Evolutionary conservation across 345 rosid genomes (phyloP).

Genomic region (Eucalyptus brandiana): DNA sequence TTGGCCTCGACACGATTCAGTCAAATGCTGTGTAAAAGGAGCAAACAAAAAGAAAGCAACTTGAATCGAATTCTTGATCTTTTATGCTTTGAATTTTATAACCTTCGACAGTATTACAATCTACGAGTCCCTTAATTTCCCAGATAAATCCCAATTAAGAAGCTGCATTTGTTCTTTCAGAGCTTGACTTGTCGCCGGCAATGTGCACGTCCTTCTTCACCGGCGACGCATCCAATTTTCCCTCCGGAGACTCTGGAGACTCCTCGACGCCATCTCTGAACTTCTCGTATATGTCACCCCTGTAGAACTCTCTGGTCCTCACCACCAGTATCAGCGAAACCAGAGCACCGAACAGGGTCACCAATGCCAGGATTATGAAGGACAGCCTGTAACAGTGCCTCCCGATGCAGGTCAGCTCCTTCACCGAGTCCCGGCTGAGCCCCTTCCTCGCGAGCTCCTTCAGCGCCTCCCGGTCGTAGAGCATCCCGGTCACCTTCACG

Average conservation of each 20-base stretch:
- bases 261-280: constrained; percentile 32
- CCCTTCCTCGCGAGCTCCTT: constrained; percentile 42
- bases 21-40: background rate
- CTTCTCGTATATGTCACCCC: constrained; percentile 72
- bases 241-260: background rate
- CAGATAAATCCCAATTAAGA: background rate
- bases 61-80: background rate
- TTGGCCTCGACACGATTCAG: background rate
- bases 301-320: constrained; percentile 66
- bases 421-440: constrained; percentile 29
- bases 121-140: background rate
- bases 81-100: background rate
- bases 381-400: constrained; percentile 48
- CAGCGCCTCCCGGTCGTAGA: constrained; percentile 59
- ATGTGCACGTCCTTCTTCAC: background rate
- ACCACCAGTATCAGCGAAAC: constrained; percentile 47
- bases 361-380: constrained; percentile 37
- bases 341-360: constrained; percentile 48
- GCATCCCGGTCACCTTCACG: constrained; percentile 53
- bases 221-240: background rate
- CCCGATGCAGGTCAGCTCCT: constrained; percentile 63
- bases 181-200: background rate
- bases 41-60: background rate
- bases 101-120: background rate
- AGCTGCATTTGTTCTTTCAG: background rate